phyloP scores from a whole-genome alignment of 441 rosid genomes.

The Croton setiger region DNA sequence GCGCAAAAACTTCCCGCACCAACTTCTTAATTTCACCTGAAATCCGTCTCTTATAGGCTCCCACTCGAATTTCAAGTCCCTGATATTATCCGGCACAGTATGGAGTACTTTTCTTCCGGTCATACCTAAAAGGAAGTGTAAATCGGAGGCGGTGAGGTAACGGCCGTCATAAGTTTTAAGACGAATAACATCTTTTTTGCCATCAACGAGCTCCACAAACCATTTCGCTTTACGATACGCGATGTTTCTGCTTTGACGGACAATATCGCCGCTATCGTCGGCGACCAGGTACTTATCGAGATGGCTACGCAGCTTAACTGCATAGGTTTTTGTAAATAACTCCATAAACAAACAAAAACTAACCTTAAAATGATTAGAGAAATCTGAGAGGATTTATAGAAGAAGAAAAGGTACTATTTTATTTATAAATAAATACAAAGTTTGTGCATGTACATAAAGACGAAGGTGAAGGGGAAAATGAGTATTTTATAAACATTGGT shows the following conservation, averaged over 20 bases:
- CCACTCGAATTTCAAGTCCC: constrained; percentile 72
- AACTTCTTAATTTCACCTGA: constrained; percentile 54
- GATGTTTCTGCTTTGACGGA: constrained; percentile 39
- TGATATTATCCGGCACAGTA: constrained; percentile 38
- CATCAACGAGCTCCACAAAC: constrained; percentile 40
- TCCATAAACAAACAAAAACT: constrained; percentile 37
- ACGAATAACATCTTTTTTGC: constrained; percentile 25
- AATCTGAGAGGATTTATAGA: not conserved
- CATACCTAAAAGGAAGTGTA: constrained; percentile 70
- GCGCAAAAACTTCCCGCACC: constrained; percentile 67
- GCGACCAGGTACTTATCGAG: constrained; percentile 50
- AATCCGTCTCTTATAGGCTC: constrained; percentile 71
- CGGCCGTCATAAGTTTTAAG: constrained; percentile 41
- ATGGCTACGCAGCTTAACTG: constrained; percentile 49
- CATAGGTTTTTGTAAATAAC: constrained; percentile 45
- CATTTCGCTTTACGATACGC: constrained; percentile 35
- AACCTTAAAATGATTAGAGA: not conserved
- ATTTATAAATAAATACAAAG: not conserved
- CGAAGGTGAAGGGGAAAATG: not conserved
- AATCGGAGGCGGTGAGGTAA: constrained; percentile 73
- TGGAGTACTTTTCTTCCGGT: constrained; percentile 75
- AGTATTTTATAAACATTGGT: not conserved
- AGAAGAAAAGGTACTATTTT: not conserved
- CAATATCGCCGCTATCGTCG: constrained; percentile 39
- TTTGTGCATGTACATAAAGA: not conserved